Percentiles rank a stretch among this genome's conserved stretches.
Conservation (phyloP, 2,329 filamentous ascomycete species). For the Trichoderma atrobrunneum region DNA sequence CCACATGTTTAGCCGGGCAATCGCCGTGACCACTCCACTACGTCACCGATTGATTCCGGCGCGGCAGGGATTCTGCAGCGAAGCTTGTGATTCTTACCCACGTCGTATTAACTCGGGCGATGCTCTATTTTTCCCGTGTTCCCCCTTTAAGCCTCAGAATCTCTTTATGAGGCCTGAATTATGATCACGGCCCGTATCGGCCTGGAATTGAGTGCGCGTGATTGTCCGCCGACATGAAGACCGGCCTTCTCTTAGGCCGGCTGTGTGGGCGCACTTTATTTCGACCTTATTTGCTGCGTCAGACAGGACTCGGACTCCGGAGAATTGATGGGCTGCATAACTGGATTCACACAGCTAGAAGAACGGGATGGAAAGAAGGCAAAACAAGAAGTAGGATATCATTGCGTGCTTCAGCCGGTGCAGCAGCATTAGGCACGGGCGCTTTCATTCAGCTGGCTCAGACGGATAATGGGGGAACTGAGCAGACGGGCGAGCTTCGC, state of each 20-base stretch:
- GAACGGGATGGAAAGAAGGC: slow-evolving; percentile 27
- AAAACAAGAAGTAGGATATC: slow-evolving; percentile 27
- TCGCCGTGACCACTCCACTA: slow-evolving; percentile 24
- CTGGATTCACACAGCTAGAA: slow-evolving; percentile 28
- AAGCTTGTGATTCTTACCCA: slow-evolving; percentile 8
- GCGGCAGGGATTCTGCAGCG: neutral
- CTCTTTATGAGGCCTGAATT: neutral
- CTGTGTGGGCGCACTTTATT: slow-evolving; percentile 41
- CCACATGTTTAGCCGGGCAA: slow-evolving; percentile 30
- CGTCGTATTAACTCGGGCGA: neutral
- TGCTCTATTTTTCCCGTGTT: neutral
- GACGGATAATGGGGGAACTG: slow-evolving; percentile 46
- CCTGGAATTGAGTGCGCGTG: slow-evolving; percentile 6
- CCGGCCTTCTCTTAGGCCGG: slow-evolving; percentile 43
- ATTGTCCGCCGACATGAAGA: slow-evolving; percentile 44
- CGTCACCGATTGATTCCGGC: slow-evolving; percentile 23
- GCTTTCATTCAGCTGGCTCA: slow-evolving; percentile 59
- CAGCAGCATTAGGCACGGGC: slow-evolving; percentile 48
- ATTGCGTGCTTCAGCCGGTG: slow-evolving; percentile 42
- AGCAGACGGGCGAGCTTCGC: slow-evolving; percentile 72
- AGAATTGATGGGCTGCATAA: slow-evolving; percentile 26
- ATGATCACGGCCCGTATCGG: neutral
- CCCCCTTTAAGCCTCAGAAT: neutral
- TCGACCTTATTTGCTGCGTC: slow-evolving; percentile 27
- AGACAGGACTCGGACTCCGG: slow-evolving; percentile 21